Percentiles rank a stretch among this genome's conserved stretches.
Evolutionary conservation across 768 basidiomycete genomes (phyloP).

Genomic region (Russula emetica): DNA sequence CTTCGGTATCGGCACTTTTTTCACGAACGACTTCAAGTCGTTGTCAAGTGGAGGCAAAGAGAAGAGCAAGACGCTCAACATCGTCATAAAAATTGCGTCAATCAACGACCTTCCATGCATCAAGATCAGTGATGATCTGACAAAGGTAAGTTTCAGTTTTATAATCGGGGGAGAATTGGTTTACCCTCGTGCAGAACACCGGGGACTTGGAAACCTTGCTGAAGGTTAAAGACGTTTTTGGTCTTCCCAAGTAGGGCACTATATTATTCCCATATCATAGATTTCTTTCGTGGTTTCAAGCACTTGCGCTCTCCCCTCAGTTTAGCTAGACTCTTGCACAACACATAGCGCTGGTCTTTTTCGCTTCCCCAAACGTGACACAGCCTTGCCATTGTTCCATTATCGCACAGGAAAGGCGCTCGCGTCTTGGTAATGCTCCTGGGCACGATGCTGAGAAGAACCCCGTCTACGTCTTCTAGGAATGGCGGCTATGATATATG

Average conservation of each 20-base stretch:
- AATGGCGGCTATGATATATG: neutral
- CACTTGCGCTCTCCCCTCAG: conserved; percentile 2
- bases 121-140: conserved; percentile 90
- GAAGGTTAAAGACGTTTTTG: conserved; percentile 49
- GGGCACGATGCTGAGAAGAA: neutral
- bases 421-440: neutral
- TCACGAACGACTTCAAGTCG: conserved; percentile 82
- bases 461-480: neutral
- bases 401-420: neutral
- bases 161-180: neutral
- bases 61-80: conserved; percentile 82
- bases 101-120: conserved; percentile 75
- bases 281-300: neutral
- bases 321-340: neutral
- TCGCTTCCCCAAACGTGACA: neutral
- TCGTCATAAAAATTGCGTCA: conserved; percentile 87
- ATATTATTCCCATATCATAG: neutral
- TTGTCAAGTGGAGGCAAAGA: conserved; percentile 43
- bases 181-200: conserved; percentile 40
- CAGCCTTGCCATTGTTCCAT: conserved; percentile 1
- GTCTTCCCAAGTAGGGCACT: conserved; percentile 32
- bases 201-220: conserved; percentile 48
- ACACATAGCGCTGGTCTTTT: neutral
- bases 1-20: conserved; percentile 90
- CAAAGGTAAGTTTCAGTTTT: conserved; percentile 50